Base-by-base conservation (phyloP, 495 filamentous ascomycete species). In the Penicillium bialowiezense region DNA sequence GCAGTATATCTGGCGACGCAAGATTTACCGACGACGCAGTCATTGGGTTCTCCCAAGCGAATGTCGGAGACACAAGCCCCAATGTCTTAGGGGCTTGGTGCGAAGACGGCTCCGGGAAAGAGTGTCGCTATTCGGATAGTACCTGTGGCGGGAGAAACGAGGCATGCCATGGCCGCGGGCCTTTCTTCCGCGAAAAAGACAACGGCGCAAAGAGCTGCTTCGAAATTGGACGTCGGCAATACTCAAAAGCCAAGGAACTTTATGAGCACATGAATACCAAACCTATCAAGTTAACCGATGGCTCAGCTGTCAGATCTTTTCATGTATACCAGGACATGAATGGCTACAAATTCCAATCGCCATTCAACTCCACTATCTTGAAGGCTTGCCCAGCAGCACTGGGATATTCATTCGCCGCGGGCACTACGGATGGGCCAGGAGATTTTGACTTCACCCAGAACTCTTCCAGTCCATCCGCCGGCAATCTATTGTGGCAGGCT, bases 391-490 rank as follows among this genome's bases (percentile, higher is more conserved):
- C 90, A 8, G 93, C 93, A n/a, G 93, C 91, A 0, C 66, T 98
- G 31, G 93, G 93, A 17, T 95, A 91, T 52, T 90, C 87, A 2
- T 98, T 98, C 67, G 93, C 93, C 12, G 93, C 88, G 8, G 93
- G 93, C 6, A 98, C 93, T 1, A 90, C 90, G 1, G 93, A 98
- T 62, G 90, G 93, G 7, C 92, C 92, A 0, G 93, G 93, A 1
- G 84, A 81, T 3, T 96, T 96, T 60, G 92, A 98, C 68, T 97
- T 97, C 62, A 95, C 86, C 17, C 93, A 98, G 62, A 91, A 91
- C 55, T 73, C 82, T 42, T 85, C 82, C 9, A 81, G 83, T 48
- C 85, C 88, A 4, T 84, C 88, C 23, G 86, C 85, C 7, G 41
- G 50, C 13, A 92, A 87, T 34, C 93, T 90, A 0, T 64, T 97